phyloP scores from a whole-genome alignment of 148 eudicot genomes.

The Chenopodium berlandieri region DNA sequence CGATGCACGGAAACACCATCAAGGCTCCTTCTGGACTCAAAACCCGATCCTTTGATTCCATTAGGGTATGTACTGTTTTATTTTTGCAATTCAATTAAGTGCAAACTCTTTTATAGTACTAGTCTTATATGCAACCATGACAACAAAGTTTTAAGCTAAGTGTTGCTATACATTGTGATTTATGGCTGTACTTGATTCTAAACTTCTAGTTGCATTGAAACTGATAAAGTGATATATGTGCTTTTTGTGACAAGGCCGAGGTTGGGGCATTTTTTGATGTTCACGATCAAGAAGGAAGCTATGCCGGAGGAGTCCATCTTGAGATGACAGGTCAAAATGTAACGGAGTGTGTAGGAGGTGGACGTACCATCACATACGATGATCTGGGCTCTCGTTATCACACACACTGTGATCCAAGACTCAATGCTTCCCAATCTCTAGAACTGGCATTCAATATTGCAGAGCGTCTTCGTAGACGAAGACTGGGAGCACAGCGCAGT shows the following conservation, averaged over 20 bases:
- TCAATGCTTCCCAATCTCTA: slow-evolving; percentile 74
- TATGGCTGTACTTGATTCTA: background rate
- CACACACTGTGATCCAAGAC: slow-evolving; percentile 83
- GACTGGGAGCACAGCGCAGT: slow-evolving; percentile 41
- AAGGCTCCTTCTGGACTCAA: slow-evolving; percentile 76
- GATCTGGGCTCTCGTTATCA: slow-evolving; percentile 79
- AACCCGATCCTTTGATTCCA: slow-evolving; percentile 67
- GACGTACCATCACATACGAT: slow-evolving; percentile 69
- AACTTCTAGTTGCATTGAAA: background rate
- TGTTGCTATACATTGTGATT: background rate
- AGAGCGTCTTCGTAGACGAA: slow-evolving; percentile 67
- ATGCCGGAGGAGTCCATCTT: slow-evolving; percentile 77
- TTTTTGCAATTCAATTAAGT: background rate
- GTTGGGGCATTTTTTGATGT: slow-evolving; percentile 76
- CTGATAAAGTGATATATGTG: background rate
- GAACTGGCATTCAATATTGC: slow-evolving; percentile 79
- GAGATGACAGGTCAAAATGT: slow-evolving; percentile 89
- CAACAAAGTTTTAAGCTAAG: background rate
- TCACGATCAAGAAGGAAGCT: slow-evolving; percentile 90
- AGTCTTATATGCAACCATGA: background rate
- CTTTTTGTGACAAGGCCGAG: slow-evolving; percentile 46
- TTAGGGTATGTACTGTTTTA: slow-evolving; percentile 43
- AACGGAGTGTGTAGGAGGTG: slow-evolving; percentile 80
- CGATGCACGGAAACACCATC: slow-evolving; percentile 76
- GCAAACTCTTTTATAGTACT: background rate